A percentile compares a stretch with the other conserved stretches of the same genome.
These are phyloP conservation scores for Torrubiella hemipterigena DNA, from an alignment of 2,329 filamentous ascomycete genomes.

Conservation along the genomic window DNA sequence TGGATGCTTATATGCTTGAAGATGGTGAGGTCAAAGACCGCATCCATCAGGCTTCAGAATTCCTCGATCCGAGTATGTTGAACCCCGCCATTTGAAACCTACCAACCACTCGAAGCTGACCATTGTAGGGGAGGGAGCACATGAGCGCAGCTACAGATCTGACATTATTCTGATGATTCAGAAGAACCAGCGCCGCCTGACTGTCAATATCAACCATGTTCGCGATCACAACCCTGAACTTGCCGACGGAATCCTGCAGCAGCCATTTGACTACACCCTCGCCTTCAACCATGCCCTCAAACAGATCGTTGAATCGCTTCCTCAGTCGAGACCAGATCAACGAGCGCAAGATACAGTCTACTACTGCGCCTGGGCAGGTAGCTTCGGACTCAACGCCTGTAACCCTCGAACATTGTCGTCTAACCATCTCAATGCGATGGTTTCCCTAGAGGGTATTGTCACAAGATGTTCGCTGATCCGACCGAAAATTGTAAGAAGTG, in stretches of 20 bases:
- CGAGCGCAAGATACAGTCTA: constrained; percentile 70
- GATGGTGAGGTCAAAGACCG: constrained; percentile 79
- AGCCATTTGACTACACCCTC: constrained; percentile 77
- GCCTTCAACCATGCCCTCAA: constrained; percentile 89
- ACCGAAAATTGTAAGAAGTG: constrained; percentile 95
- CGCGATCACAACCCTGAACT: constrained; percentile 76
- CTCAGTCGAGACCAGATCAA: constrained; percentile 64
- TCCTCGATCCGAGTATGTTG: constrained; percentile 77
- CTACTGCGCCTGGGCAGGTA: constrained; percentile 95
- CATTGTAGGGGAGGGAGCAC: no score
- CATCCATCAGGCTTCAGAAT: constrained; percentile 78
- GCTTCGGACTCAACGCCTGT: constrained; percentile 88
- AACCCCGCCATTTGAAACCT: constrained; percentile 1
- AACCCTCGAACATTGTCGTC: constrained; percentile 90
- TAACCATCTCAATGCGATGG: constrained; percentile 86
- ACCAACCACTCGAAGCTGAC: no score
- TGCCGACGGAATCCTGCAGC: constrained; percentile 63
- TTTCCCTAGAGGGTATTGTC: constrained; percentile 93
- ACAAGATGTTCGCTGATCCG: constrained; percentile 91
- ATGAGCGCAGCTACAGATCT: constrained; percentile 65
- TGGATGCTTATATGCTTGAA: constrained; percentile 65
- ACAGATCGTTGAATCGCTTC: constrained; percentile 71
- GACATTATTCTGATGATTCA: constrained; percentile 74
- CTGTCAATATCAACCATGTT: constrained; percentile 81
- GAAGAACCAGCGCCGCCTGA: constrained; percentile 51